Conservation (phyloP, 2,329 filamentous ascomycete genomes). For the Pseudogymnoascus verrucosus region DNA sequence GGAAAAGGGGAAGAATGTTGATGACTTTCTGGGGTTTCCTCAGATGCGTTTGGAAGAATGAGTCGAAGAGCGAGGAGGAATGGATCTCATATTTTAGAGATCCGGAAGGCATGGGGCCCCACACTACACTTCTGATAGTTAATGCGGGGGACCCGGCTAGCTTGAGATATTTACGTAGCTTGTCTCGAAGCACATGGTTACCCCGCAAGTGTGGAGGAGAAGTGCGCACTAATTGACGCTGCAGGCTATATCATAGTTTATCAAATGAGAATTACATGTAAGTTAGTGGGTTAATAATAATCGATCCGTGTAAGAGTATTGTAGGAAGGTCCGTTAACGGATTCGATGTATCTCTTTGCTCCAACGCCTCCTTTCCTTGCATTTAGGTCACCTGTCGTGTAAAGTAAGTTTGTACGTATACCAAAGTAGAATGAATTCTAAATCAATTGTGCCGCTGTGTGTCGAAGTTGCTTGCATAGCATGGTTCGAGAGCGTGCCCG, state of each 20-base stretch:
- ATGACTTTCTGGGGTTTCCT: background rate
- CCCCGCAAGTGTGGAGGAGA: background rate
- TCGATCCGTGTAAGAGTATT: too few species aligned
- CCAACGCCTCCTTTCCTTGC: too few species aligned
- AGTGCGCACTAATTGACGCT: background rate
- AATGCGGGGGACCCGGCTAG: background rate
- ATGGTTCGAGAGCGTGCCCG: background rate
- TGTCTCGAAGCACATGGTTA: background rate
- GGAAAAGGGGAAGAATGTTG: background rate
- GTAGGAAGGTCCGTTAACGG: too few species aligned
- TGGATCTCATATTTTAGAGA: background rate
- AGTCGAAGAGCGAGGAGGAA: background rate
- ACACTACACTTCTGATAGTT: background rate
- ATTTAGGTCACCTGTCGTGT: too few species aligned
- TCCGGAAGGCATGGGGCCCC: background rate
- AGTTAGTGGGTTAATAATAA: too few species aligned
- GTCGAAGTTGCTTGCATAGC: background rate
- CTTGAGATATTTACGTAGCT: background rate
- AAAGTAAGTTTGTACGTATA: too few species aligned
- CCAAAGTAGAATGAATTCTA: background rate
- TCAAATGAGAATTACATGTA: too few species aligned
- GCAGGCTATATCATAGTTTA: background rate
- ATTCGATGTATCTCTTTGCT: too few species aligned
- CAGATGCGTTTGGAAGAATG: background rate
- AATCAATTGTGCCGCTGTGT: background rate